Evolutionary conservation across 2,329 filamentous ascomycete species (phyloP).

Genomic region (Pestalotiopsis sp.): DNA sequence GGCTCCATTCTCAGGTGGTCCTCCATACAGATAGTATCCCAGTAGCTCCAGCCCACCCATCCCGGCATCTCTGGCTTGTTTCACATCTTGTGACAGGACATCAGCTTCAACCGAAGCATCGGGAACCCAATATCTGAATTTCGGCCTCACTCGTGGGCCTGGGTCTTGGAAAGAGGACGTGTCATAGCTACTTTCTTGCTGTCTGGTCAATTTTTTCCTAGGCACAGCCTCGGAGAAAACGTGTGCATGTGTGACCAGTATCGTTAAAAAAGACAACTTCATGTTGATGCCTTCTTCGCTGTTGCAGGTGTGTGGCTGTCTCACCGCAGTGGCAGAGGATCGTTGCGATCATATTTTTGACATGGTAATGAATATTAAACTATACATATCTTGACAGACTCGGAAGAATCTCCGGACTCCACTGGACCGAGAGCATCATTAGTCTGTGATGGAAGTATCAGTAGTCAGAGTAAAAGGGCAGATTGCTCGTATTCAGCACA

Average conservation of each 20-base stretch:
- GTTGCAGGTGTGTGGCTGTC: not conserved
- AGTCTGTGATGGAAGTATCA: not conserved
- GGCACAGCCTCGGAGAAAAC: not conserved
- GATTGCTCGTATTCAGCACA: not conserved
- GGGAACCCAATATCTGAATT: not conserved
- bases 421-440: not conserved
- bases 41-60: not conserved
- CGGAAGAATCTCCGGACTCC: not conserved
- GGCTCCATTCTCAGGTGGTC: not conserved
- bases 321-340: not conserved
- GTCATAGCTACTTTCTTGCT: not conserved
- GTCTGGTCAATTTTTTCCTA: not conserved
- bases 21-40: not conserved
- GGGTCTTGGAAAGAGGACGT: not conserved
- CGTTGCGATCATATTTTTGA: too few species aligned
- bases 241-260: not conserved
- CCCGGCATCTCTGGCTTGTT: not conserved
- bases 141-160: not conserved
- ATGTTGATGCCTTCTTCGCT: not conserved
- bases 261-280: not conserved
- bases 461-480: not conserved
- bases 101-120: not conserved
- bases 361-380: too few species aligned
- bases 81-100: not conserved
- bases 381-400: not conserved